Evolutionary conservation across 164 flowering plant species (phyloP).

Genomic region (Warburgia ugandensis): DNA sequence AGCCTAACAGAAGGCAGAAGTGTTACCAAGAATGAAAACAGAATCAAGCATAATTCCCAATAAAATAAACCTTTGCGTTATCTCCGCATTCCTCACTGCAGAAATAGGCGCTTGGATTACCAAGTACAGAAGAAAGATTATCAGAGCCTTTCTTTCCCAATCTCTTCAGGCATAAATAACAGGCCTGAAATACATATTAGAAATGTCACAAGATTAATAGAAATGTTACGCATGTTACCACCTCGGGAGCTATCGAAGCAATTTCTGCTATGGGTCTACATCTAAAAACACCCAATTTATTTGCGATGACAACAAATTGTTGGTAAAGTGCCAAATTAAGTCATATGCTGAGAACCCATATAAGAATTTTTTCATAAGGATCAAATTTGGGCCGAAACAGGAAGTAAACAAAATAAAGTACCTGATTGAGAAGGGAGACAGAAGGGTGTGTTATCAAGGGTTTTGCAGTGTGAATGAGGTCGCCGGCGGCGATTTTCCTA

Average conservation of each 20-base stretch:
- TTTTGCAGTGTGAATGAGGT: conserved; percentile 77
- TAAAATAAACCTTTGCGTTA: conserved; percentile 32
- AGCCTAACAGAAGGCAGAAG: conserved; percentile 34
- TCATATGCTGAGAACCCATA: no score
- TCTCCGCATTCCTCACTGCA: conserved; percentile 54
- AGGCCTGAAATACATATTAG: conserved; percentile 11
- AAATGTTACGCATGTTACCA: no score
- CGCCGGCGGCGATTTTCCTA: conserved; percentile 60
- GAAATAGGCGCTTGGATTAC: conserved; percentile 22
- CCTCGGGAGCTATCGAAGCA: no score
- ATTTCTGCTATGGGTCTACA: no score
- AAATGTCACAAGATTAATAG: neutral
- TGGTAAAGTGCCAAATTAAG: no score
- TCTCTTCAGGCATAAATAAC: conserved; percentile 21
- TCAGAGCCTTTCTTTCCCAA: neutral
- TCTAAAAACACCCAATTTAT: no score
- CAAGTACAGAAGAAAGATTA: neutral
- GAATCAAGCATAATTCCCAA: neutral
- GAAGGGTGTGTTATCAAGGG: conserved; percentile 72
- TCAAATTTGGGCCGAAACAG: neutral
- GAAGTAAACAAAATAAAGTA: neutral
- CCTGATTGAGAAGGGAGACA: conserved; percentile 26
- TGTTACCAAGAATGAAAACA: neutral
- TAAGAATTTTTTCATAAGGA: no score
- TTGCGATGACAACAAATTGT: no score